phyloP scores from a whole-genome alignment of 176 grass and related monocot genomes.

The Poa annua region DNA sequence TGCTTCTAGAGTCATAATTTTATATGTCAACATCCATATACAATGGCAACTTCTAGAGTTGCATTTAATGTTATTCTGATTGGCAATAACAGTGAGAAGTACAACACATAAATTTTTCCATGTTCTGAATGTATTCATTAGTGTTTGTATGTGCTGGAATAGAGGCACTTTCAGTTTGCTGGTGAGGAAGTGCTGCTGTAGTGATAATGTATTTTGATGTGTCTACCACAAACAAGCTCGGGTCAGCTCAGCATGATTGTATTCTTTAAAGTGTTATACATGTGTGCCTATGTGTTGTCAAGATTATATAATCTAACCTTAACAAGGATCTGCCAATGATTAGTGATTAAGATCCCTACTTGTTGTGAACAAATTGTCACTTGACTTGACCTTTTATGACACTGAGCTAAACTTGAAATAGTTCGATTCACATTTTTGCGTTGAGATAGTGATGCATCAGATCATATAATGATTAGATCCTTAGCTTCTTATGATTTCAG shows the following conservation, averaged over 20 bases:
- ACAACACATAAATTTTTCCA: neutral
- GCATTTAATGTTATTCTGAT: neutral
- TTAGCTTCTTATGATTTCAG: neutral
- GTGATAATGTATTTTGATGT: neutral
- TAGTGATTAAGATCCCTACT: neutral
- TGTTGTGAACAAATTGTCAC: neutral
- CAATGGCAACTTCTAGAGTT: neutral
- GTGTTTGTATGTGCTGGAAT: neutral
- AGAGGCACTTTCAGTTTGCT: constrained; percentile 3
- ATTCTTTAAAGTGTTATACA: neutral
- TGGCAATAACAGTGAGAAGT: neutral
- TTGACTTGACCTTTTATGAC: neutral
- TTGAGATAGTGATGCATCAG: neutral
- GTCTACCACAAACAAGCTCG: neutral
- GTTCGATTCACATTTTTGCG: neutral
- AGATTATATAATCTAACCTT: neutral
- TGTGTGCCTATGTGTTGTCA: neutral
- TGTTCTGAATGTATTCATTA: neutral
- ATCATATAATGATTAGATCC: neutral
- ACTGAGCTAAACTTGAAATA: neutral
- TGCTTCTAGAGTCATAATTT: neutral
- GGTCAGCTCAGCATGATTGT: neutral
- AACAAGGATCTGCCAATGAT: neutral
- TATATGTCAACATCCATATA: neutral
- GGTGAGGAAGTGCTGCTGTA: neutral